Conservation (phyloP, 2,329 filamentous ascomycete species). For the Penicillium sp. region DNA sequence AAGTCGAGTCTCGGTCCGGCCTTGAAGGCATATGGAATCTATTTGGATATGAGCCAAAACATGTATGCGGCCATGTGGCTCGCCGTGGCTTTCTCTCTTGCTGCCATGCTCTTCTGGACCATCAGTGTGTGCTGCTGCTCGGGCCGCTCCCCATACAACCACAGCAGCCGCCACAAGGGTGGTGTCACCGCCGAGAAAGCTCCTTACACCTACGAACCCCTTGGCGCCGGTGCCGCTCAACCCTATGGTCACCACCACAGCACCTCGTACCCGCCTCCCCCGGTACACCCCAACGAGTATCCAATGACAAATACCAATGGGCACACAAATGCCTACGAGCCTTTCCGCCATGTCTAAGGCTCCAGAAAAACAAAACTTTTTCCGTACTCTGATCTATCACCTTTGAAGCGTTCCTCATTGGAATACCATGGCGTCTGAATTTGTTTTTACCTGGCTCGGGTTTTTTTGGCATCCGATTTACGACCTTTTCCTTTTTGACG, state of each 20-base stretch:
- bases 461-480: constrained; percentile 6
- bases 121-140: constrained; percentile 88
- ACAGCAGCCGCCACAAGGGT: constrained; percentile 35
- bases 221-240: constrained; percentile 30
- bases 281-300: constrained; percentile 17
- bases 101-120: constrained; percentile 79
- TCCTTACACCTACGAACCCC: constrained; percentile 56
- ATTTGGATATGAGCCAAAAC: constrained; percentile 58
- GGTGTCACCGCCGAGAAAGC: constrained; percentile 53
- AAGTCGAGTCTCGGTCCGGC: constrained; percentile 61
- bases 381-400: constrained; percentile 4
- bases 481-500: constrained; percentile 13
- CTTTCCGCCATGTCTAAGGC: constrained; percentile 34
- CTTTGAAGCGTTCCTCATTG: constrained; percentile 18
- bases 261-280: constrained; percentile 28
- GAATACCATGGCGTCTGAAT: constrained; percentile 20
- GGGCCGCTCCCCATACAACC: constrained; percentile 52
- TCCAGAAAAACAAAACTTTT: constrained; percentile 2
- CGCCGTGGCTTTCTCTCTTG: constrained; percentile 68
- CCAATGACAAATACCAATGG: constrained; percentile 23
- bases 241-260: constrained; percentile 18
- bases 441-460: constrained; percentile 4
- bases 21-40: constrained; percentile 65
- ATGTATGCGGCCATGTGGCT: constrained; percentile 75
- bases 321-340: constrained; percentile 31